Evolutionary conservation across 805 yeast species (phyloP), one percentile per base, ranked within the genome.

Genomic region (Isabelozyma gotoi): DNA sequence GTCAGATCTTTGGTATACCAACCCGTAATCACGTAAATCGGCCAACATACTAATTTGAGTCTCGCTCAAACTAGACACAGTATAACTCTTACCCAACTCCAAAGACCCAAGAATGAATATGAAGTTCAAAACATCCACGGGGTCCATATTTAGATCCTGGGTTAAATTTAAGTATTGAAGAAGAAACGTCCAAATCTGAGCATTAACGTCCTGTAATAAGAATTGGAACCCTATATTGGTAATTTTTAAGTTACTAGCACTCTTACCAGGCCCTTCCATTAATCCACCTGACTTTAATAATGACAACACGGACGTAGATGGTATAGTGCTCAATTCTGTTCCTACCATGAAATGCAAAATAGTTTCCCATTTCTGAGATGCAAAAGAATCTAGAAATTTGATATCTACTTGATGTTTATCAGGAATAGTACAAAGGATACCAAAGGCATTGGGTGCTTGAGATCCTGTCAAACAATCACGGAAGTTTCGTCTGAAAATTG

Each of bases 321-420:
- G 96, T 2, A 79, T 68, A 14, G 73, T 76, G 8, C 78, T 73
- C 37, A 84, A 67, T 40, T 88, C 87, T 0, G 97, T 88, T 2
- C 98, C 97, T 36, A 94, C 99, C 98, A 94, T 92, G 68, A 85
- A 94, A 72, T 94, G 98, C 54, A 94, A 72, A 52, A 94, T 92
- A 6, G 88, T 81, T 60, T 94, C 99, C 99, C 99, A 94, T 59
- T 86, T 89, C 37, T 76, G 78, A 5, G 89, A 77, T 11, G 97
- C 96, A 65, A 89, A 91, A 33, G 73, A 72, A 52, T 88, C 95
- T 38, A 92, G 70, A 54, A 84, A 85, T 31, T 74, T 76, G n/a
- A 82, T 64, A 38, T 79, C 82, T 4, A 86, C 85, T 21, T 68
- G 68, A 43, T 78, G 77, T 36, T 79, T 76, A 47, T 82, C 83